Base-by-base conservation (phyloP, 2,329 filamentous ascomycete species). In the Bipolaris oryzae region DNA sequence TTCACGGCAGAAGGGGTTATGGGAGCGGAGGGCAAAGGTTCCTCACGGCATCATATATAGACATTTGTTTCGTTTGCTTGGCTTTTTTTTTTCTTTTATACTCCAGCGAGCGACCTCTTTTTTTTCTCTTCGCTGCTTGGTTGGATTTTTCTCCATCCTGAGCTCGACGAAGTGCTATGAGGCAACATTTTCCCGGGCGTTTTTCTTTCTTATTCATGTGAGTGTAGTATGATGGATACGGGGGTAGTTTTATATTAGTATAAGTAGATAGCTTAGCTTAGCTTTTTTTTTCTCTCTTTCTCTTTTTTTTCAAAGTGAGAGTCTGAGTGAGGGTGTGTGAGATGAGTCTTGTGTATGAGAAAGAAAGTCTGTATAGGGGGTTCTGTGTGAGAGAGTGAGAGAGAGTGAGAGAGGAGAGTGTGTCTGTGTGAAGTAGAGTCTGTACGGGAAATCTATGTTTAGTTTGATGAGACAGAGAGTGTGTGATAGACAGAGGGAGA, bases 1-100 rank as follows among this genome's bases (percentile, higher is more conserved):
- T 63, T 64, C 2, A 67, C 61, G 62, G 48, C 58, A 63, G 37
- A 39, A 57, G 50, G 48, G 48, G 11, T 15, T n/a, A 31, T 31
- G 28, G 28, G 28, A 31, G 28, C 28, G 10, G 28, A 31, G 31
- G 31, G 45, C 45, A 47, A 54, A 15, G 61, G 53, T 61, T 55
- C 62, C 62, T 47, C 51, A 61, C 55, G 68, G 68, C 69, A 74
- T 72, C 69, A 74, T 72, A 55, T 70, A 72, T 74, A 74, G 70
- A 74, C 67, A 66, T 68, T 66, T 69, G 39, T 34, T 28, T 34
- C n/a, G 42, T 35, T 47, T 37, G n/a, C 7, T 7, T 25, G 25
- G n/a, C n/a, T 28, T 28, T 47, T 5, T 25, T 10, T 23, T 5
- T 18, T 41, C 13, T 23, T 5, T 18, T 41, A 15, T 23, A 7